These are phyloP conservation scores for Handroanthus guayacan DNA, from an alignment of 257 asterid genomes.

Conservation along the genomic window DNA sequence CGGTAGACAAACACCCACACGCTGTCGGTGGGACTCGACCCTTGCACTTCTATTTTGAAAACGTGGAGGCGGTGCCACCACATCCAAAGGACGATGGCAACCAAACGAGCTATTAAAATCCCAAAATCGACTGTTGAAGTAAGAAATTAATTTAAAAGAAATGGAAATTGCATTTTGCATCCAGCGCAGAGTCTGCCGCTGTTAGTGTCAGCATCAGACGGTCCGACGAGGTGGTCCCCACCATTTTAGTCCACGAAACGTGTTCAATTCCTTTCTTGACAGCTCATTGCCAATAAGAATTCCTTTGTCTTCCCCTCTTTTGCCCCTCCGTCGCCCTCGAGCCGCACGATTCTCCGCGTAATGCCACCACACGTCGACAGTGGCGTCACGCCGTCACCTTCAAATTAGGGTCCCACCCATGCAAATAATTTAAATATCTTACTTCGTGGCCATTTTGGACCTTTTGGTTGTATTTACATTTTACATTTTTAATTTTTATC, in stretches of 20 bases:
- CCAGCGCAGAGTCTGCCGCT: not conserved
- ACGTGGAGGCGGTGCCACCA: too few relatives aligned
- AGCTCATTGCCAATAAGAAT: slow-evolving; percentile 38
- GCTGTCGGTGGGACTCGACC: too few relatives aligned
- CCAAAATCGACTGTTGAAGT: too few relatives aligned
- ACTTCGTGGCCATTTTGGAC: not conserved
- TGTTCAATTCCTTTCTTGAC: slow-evolving; percentile 32
- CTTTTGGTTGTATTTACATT: too few relatives aligned
- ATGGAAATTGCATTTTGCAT: not conserved
- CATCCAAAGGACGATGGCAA: too few relatives aligned
- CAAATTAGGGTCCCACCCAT: not conserved
- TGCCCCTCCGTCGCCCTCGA: slow-evolving; percentile 17
- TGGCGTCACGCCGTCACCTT: slow-evolving; percentile 30
- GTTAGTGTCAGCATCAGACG: not conserved
- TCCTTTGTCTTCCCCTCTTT: not conserved
- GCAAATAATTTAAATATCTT: not conserved
- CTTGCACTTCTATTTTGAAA: too few relatives aligned
- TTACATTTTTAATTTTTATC: too few relatives aligned
- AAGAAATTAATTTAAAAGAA: too few relatives aligned
- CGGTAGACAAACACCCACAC: too few relatives aligned
- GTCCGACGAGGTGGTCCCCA: not conserved
- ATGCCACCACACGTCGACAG: slow-evolving; percentile 10
- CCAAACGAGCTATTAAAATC: too few relatives aligned
- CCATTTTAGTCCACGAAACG: slow-evolving; percentile 4
- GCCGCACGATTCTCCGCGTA: slow-evolving; percentile 29